A percentile compares a stretch with the other conserved stretches of the same genome.
phyloP scores from a whole-genome alignment of 2,329 filamentous ascomycete species.

The Cryphonectria radicalis region DNA sequence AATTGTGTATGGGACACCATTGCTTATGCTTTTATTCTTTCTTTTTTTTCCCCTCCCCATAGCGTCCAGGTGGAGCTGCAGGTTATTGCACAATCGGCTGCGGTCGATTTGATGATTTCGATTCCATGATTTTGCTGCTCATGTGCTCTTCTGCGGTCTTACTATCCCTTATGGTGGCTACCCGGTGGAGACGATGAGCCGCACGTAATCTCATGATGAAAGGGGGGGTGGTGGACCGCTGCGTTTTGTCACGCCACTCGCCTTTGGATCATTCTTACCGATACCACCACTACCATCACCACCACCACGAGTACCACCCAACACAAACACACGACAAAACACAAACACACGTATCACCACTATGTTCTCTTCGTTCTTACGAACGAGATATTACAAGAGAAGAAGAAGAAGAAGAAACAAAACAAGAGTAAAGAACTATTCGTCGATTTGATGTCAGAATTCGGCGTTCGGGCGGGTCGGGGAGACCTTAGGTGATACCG shows the following conservation, averaged over 20 bases:
- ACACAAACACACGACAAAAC: neutral
- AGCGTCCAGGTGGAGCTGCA: constrained; percentile 27
- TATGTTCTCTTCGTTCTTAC: neutral
- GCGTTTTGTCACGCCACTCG: neutral
- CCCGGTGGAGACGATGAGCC: constrained; percentile 14
- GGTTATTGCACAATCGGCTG: constrained; percentile 29
- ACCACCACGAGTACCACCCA: neutral
- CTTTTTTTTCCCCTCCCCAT: neutral
- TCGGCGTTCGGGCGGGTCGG: constrained; percentile 7
- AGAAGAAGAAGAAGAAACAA: neutral
- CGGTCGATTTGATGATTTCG: constrained; percentile 25
- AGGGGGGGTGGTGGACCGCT: neutral
- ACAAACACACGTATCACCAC: neutral
- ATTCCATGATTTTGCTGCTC: constrained; percentile 26
- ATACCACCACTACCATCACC: neutral
- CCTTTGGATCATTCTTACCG: neutral
- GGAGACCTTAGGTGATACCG: neutral
- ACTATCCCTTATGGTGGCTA: constrained; percentile 20
- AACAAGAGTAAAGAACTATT: neutral
- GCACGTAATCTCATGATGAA: neutral
- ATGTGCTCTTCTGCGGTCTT: constrained; percentile 19
- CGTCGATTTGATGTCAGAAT: constrained; percentile 9
- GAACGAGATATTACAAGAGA: neutral
- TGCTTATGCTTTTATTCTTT: constrained; percentile 4
- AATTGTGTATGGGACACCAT: neutral